A percentile compares a stretch with the other conserved stretches of the same genome.
phyloP scores from a whole-genome alignment of 1,284 basidiomycete species.

The Boletus mariae region DNA sequence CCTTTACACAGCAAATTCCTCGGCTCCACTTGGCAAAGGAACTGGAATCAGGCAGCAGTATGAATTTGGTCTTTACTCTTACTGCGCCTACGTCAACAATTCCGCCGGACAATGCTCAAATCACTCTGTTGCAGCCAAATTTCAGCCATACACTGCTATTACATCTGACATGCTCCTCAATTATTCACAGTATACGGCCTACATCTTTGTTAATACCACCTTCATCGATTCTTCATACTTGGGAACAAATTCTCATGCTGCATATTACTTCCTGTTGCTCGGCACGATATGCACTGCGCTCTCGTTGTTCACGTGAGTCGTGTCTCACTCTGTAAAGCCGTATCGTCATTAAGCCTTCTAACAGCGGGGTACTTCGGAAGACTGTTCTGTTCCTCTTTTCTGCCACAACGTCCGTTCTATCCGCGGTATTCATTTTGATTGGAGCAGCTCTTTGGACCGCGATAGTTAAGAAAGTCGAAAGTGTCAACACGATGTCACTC shows the following conservation, averaged over 20 bases:
- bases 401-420: constrained; percentile 56
- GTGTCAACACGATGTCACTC: constrained; percentile 53
- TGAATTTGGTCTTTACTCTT: constrained; percentile 72
- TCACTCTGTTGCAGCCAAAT: constrained; percentile 52
- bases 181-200: constrained; percentile 54
- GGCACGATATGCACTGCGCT: constrained; percentile 65
- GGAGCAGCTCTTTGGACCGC: constrained; percentile 75
- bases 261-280: constrained; percentile 71
- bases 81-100: constrained; percentile 65
- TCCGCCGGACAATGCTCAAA: constrained; percentile 64
- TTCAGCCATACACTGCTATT: constrained; percentile 58
- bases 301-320: constrained; percentile 55
- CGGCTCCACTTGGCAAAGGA: constrained; percentile 52
- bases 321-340: constrained; percentile 1
- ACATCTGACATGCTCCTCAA: constrained; percentile 63
- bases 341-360: constrained; percentile 6
- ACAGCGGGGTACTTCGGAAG: constrained; percentile 63
- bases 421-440: constrained; percentile 60
- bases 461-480: constrained; percentile 59
- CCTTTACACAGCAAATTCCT: constrained; percentile 67
- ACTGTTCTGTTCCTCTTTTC: constrained; percentile 67
- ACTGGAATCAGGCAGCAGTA: constrained; percentile 68
- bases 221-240: constrained; percentile 63
- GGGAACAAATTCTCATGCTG: constrained; percentile 60
- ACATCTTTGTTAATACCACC: constrained; percentile 49